Conservation (phyloP, 2,329 filamentous ascomycete species). For the Trichocomaceae sp. region DNA sequence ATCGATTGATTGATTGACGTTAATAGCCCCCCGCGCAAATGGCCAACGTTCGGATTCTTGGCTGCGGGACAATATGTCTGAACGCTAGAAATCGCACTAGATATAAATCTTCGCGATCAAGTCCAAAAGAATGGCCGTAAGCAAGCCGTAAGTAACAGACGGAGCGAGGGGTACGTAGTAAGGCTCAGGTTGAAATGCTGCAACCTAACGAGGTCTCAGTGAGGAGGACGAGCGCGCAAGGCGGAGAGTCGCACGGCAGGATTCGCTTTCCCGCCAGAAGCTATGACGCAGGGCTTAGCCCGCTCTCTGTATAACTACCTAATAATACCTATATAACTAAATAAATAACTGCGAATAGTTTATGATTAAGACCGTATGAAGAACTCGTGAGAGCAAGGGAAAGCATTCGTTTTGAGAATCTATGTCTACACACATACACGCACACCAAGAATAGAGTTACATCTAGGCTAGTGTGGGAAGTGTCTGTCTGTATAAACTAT, state of each 20-base stretch:
- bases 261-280: not conserved
- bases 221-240: conserved; percentile 6
- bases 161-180: not conserved
- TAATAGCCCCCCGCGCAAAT: not conserved
- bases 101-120: not conserved
- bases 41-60: not conserved
- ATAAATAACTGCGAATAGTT: not conserved
- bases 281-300: not conserved
- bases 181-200: conserved; percentile 9
- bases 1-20: not conserved
- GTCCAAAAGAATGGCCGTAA: not conserved
- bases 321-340: not conserved
- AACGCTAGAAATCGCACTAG: not conserved
- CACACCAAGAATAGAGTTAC: not conserved
- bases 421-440: conserved; percentile 12
- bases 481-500: not conserved
- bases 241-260: conserved; percentile 4
- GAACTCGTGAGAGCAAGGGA: not conserved
- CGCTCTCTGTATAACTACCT: no score
- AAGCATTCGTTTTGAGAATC: not conserved
- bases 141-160: not conserved
- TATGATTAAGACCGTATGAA: not conserved
- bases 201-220: conserved; percentile 5
- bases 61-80: not conserved
- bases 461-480: not conserved